Evolutionary conservation across 2,329 filamentous ascomycete species (phyloP).

Genomic region (Myotisia sp.): DNA sequence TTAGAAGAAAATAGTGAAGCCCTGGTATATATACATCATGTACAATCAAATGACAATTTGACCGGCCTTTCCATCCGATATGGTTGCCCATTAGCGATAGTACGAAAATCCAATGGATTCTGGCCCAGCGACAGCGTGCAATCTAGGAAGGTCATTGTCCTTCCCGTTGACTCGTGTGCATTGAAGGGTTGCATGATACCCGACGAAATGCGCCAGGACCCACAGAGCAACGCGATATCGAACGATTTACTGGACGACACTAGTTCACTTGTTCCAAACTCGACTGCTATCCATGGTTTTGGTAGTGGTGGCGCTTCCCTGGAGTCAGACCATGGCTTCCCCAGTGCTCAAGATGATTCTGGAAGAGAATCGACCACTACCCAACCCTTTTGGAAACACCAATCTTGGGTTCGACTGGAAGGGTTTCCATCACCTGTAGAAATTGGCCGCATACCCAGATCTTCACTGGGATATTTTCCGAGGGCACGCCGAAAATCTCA

Average conservation of each 20-base stretch:
- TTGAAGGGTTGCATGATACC: slow-evolving; percentile 54
- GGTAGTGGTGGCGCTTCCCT: not conserved
- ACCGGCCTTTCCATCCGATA: slow-evolving; percentile 84
- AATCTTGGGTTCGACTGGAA: slow-evolving; percentile 76
- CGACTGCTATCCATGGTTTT: not conserved
- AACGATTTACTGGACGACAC: slow-evolving; percentile 2
- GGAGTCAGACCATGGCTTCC: not conserved
- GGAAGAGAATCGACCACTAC: slow-evolving; percentile 27
- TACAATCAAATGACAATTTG: slow-evolving; percentile 70
- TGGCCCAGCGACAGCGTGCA: slow-evolving; percentile 92
- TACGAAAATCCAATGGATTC: slow-evolving; percentile 78
- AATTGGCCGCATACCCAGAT: slow-evolving; percentile 69
- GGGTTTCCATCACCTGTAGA: slow-evolving; percentile 58
- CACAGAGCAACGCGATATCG: not conserved
- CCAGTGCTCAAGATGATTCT: not conserved
- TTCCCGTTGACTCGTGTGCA: slow-evolving; percentile 82
- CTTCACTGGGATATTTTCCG: slow-evolving; percentile 78
- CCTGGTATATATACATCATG: slow-evolving; percentile 79
- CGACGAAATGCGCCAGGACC: slow-evolving; percentile 10
- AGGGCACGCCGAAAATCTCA: slow-evolving; percentile 73
- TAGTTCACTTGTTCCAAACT: slow-evolving; percentile 1
- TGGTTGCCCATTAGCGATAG: slow-evolving; percentile 66
- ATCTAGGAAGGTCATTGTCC: slow-evolving; percentile 59
- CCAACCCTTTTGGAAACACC: slow-evolving; percentile 65
- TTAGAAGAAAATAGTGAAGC: slow-evolving; percentile 54